A percentile compares a stretch with the other conserved stretches of the same genome.
These are phyloP conservation scores for Colletotrichum karsti DNA, from an alignment of 2,329 filamentous ascomycete genomes.

Conservation along the genomic window DNA sequence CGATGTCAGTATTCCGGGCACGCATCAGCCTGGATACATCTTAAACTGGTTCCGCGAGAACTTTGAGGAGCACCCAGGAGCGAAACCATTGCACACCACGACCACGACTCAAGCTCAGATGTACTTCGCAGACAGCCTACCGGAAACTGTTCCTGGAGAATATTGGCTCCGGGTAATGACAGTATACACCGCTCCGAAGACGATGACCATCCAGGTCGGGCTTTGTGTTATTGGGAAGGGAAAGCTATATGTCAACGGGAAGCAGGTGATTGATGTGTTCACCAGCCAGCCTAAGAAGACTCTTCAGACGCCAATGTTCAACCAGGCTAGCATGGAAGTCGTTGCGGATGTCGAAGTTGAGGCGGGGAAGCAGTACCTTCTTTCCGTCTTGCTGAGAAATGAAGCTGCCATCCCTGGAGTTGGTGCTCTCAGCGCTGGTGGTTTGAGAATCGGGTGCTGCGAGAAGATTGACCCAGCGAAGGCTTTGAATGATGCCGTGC, in stretches of 20 bases:
- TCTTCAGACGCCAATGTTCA: conserved; percentile 39
- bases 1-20: background rate
- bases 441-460: background rate
- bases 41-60: background rate
- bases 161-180: background rate
- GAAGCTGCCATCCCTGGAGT: background rate
- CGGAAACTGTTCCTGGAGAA: background rate
- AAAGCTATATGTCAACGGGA: conserved; percentile 39
- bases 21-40: background rate
- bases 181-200: conserved; percentile 31
- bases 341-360: conserved; percentile 52
- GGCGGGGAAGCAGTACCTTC: conserved; percentile 23
- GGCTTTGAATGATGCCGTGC: conserved; percentile 23
- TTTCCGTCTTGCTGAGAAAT: background rate
- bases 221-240: conserved; percentile 43
- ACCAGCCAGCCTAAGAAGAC: conserved; percentile 41
- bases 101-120: conserved; percentile 3
- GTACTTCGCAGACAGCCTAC: conserved; percentile 2
- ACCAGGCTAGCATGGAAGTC: conserved; percentile 41
- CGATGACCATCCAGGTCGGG: conserved; percentile 35
- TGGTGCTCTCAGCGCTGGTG: background rate
- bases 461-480: conserved; percentile 11
- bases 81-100: background rate
- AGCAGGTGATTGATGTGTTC: conserved; percentile 40
- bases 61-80: background rate